Base-by-base conservation (phyloP, 257 asterid genomes). In the Solanum bukasovii region DNA sequence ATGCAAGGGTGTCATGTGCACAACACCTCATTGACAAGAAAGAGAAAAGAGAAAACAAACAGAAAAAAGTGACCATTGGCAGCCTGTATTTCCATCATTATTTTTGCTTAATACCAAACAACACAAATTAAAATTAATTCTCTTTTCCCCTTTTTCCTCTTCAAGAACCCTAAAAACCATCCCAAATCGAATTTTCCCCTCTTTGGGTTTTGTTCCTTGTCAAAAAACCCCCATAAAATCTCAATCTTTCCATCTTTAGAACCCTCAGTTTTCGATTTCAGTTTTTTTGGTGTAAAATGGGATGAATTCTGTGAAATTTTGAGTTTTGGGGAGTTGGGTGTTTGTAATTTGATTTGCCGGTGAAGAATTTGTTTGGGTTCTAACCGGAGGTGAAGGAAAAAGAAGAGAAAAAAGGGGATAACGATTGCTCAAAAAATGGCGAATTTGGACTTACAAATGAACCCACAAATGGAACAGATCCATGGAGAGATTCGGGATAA, bases 391-490 rank as follows among this genome's bases (percentile, higher is more conserved):
- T 79, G 1, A 9, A 73, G 83, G 46, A 89, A 86, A 79, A 67
- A 38, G 44, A 61, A 78, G 79, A 82, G 86, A 20, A 85, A 40
- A 37, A 38, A 65, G 44, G 27, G 79, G 79, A 16, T 33, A 34
- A 18, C 42, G 23, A 12, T 35, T 65, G 81, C 63, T 18, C 18
- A 38, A 34, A 84, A 83, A 38, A 91, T 93, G 95, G 92, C 93
- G 79, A 88, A 91, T 86, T 84, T 49, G 87, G 94, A 91, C 92
- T 91, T 96, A 89, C 92, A 89, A 90, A 96, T 96, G 98, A 96
- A 87, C 90, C 93, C 98, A 90, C 98, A 96, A 89, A 94, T 96
- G 98, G 98, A 96, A 91, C 98, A 96, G 98, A 94, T 96, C 94
- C 98, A 95, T 67, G 98, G 98, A 12, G 96, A 96, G 91, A 96